phyloP scores from a whole-genome alignment of 2,329 filamentous ascomycete genomes.

The Neospermospora avenae region DNA sequence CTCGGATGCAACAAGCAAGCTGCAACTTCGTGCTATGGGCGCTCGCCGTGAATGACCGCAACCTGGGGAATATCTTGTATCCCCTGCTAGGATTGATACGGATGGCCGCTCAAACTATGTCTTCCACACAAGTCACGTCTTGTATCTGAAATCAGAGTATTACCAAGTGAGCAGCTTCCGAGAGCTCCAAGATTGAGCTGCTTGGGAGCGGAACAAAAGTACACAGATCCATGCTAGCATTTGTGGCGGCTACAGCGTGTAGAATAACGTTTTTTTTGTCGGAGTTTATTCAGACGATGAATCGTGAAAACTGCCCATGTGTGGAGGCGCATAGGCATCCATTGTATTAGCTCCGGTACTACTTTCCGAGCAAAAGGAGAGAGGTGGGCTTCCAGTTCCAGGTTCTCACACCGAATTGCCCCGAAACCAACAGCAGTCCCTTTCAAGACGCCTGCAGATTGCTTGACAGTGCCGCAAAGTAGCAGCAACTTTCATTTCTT shows the following conservation, averaged over 20 bases:
- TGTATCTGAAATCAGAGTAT: too few relatives aligned
- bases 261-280: background rate
- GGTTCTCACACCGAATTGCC: background rate
- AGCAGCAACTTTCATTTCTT: constrained; percentile 9
- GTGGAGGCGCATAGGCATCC: constrained; percentile 3
- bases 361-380: background rate
- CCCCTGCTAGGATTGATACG: too few relatives aligned
- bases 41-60: background rate
- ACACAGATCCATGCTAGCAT: background rate
- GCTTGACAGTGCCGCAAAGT: constrained; percentile 21
- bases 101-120: too few relatives aligned
- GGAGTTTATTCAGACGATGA: constrained; percentile 1
- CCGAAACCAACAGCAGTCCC: constrained; percentile 18
- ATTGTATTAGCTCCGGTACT: constrained; percentile 1
- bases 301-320: background rate
- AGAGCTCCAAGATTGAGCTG: too few relatives aligned
- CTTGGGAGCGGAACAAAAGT: background rate
- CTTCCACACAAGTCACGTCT: too few relatives aligned
- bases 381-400: background rate
- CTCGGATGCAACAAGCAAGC: background rate
- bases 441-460: constrained; percentile 24
- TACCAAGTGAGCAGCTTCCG: too few relatives aligned
- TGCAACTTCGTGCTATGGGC: background rate
- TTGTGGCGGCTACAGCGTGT: constrained; percentile 1
- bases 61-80: background rate